Evolutionary conservation across 306 rosid genomes (phyloP), one percentile per base, ranked within the genome.

Genomic region (Coriaria nepalensis): DNA sequence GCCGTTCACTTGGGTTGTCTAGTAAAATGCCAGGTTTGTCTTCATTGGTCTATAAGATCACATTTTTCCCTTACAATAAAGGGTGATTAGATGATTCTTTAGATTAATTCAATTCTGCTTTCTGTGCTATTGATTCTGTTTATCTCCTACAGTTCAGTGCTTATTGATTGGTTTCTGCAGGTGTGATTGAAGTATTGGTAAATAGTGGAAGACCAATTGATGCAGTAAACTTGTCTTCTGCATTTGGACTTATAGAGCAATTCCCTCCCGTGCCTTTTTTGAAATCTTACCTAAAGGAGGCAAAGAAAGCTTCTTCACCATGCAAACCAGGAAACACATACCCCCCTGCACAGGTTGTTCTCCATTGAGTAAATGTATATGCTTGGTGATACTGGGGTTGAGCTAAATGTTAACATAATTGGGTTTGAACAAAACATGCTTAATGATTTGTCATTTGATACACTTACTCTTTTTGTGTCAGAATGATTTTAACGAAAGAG

Each of bases 191-290:
- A 60, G 83, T 85, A 56, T 64, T 92, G 56, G 79, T 75, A 44
- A 82, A 73, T 60, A 92, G 83, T 57, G 96, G 98, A 62, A 67
- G 98, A 55, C 98, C 85, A 66, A 82, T 92, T 72, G 98, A 92
- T 61, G 98, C 96, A 1, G 86, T 92, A 53, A 92, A 82, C 77
- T 70, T 92, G 86, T 85, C 96, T 64, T 82, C 75, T 59, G 93
- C 96, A 43, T 92, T 92, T 49, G 88, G 75, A 61, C 83, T 92
- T 35, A 77, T 86, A 4, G 81, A 69, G 35, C 82, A 61, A 64
- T 85, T 85, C 71, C 60, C 75, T 55, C 96, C 96, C 7, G 77
- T 92, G 64, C 73, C 94, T 61, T 64, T 92, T 36, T 79, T 92
- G 55, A 85, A 85, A 53, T 85, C 93, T 54, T 92, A 85, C 72